A percentile compares a stretch with the other conserved stretches of the same genome.
Conservation (phyloP, 805 yeast species). For the Cyberlindnera misumaiensis region DNA sequence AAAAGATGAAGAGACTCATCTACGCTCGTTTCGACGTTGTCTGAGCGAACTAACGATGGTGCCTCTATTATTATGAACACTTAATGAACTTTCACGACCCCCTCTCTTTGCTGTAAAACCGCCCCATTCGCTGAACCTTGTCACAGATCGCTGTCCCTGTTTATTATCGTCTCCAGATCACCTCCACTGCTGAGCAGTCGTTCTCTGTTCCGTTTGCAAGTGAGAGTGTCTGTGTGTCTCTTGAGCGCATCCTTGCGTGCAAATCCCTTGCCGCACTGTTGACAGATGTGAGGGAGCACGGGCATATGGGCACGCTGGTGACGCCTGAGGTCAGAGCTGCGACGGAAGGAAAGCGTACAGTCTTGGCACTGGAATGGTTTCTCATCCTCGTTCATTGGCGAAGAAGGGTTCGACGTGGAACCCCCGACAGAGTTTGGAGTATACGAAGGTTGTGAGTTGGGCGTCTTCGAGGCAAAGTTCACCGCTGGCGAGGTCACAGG, state of each 20-base stretch:
- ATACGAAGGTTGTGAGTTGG: slow-evolving; percentile 2
- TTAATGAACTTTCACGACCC: not conserved
- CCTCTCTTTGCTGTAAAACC: not conserved
- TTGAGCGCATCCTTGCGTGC: slow-evolving; percentile 79
- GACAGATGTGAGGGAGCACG: slow-evolving; percentile 69
- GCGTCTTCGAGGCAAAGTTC: not conserved
- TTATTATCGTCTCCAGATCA: slow-evolving; percentile 27
- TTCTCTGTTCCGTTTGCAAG: slow-evolving; percentile 67
- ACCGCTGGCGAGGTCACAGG: not conserved
- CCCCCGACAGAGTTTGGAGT: not conserved
- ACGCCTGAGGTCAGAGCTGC: slow-evolving; percentile 64
- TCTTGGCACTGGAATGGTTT: slow-evolving; percentile 50
- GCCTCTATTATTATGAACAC: not conserved
- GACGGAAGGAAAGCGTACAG: slow-evolving; percentile 57
- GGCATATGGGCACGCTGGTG: slow-evolving; percentile 71
- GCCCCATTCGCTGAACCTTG: too few relatives aligned
- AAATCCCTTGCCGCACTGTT: slow-evolving; percentile 73
- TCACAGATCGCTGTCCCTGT: slow-evolving; percentile 1
- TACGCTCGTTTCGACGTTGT: slow-evolving; percentile 18
- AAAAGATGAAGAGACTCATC: slow-evolving; percentile 16
- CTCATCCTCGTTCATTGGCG: slow-evolving; percentile 11
- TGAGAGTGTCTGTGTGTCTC: slow-evolving; percentile 66
- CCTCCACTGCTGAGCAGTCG: slow-evolving; percentile 35
- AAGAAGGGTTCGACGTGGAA: slow-evolving; percentile 3
- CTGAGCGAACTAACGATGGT: not conserved